Evolutionary conservation across 352 stramenopile genomes (phyloP).

Genomic region (Phytophthora pinifolia): DNA sequence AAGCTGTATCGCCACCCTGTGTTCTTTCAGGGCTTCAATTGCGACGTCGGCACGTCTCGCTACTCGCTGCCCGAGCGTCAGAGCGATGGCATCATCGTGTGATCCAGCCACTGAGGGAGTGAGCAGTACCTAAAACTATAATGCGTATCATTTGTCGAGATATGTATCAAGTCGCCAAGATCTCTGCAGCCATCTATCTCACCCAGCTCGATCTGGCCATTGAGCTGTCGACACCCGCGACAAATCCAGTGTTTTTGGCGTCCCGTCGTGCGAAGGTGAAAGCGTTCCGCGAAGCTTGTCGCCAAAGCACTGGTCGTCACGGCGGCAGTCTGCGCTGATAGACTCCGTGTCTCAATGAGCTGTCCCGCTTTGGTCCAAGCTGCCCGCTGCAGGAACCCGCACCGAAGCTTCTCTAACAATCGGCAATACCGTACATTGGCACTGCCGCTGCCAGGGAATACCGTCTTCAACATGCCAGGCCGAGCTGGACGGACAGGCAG

Average conservation of each 20-base stretch:
- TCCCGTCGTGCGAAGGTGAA: constrained; percentile 6
- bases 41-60: constrained; percentile 25
- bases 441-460: no score
- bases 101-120: not conserved
- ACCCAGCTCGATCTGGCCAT: no score
- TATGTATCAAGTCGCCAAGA: no score
- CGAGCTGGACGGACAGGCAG: no score
- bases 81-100: constrained; percentile 23
- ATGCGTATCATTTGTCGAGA: not conserved
- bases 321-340: constrained; percentile 12
- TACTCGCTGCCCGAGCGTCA: constrained; percentile 19
- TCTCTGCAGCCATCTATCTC: no score
- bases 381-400: constrained; percentile 17
- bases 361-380: constrained; percentile 6
- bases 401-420: constrained; percentile 24
- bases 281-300: constrained; percentile 24
- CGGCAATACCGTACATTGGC: no score
- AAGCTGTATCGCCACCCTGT: constrained; percentile 32
- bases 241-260: no score
- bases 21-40: constrained; percentile 39
- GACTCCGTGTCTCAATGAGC: constrained; percentile 23
- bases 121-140: constrained; percentile 10
- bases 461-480: no score
- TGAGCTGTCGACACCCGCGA: no score
- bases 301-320: constrained; percentile 14